These are phyloP conservation scores for Diplodia scrobiculata DNA, from an alignment of 2,329 filamentous ascomycete genomes.

Conservation along the genomic window DNA sequence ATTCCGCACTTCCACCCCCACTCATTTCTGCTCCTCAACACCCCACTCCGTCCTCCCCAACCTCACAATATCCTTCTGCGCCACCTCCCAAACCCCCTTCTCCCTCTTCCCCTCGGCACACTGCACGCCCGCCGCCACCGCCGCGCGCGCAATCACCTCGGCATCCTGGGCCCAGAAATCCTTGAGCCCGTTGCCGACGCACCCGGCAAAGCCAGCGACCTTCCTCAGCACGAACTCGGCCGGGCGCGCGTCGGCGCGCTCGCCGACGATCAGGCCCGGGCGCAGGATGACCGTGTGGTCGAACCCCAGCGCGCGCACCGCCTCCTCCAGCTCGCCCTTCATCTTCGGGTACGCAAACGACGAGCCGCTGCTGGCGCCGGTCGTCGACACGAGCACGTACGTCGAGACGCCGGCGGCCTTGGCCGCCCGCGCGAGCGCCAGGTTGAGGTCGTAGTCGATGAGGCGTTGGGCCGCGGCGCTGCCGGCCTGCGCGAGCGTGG, in stretches of 20 bases:
- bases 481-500: conserved; percentile 74
- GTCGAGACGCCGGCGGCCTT: conserved; percentile 70
- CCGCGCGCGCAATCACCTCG: conserved; percentile 69
- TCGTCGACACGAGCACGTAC: conserved; percentile 74
- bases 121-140: conserved; percentile 60
- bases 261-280: conserved; percentile 75
- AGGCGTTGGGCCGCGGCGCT: conserved; percentile 78
- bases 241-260: conserved; percentile 63
- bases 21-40: conserved; percentile 23
- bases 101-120: conserved; percentile 57
- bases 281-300: conserved; percentile 73
- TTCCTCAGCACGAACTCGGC: conserved; percentile 60
- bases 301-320: conserved; percentile 70
- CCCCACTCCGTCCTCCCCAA: conserved; percentile 61
- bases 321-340: conserved; percentile 86
- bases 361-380: conserved; percentile 55
- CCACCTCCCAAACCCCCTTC: conserved; percentile 64
- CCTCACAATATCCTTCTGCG: conserved; percentile 64
- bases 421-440: conserved; percentile 74
- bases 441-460: conserved; percentile 84
- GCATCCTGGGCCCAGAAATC: conserved; percentile 74
- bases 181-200: conserved; percentile 51
- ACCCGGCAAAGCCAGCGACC: conserved; percentile 59
- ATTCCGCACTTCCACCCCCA: neutral
- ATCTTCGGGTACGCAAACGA: conserved; percentile 64